Evolutionary conservation across 768 basidiomycete species (phyloP), one percentile per base, ranked within the genome.

Genomic region (Stropharia rugosoannulata): DNA sequence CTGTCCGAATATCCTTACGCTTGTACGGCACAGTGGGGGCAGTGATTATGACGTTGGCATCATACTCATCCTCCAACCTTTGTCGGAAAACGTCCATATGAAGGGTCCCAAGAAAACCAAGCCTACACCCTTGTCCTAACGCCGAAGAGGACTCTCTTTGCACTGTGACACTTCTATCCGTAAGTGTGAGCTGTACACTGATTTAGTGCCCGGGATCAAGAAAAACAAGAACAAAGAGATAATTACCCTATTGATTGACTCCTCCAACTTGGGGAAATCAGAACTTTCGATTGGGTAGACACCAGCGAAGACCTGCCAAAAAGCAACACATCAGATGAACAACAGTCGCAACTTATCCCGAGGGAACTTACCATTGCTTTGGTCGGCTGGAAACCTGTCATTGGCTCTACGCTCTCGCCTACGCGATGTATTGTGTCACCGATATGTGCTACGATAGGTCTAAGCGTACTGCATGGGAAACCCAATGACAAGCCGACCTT

Each of bases 1-100:
- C 38, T 11, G 16, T 60, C n/a, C 16, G 52, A 55, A 43, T 46
- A 37, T 44, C 59, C 72, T 55, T 51, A 91, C 95, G 72, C 77
- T 93, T 90, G 70, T 94, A 95, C 25, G 96, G 95, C 16, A 98
- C 96, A 2, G 95, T 95, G 1, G 97, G 97, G 3, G 95, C 90
- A 10, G 97, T 99, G 53, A 98, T 83, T 62, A 98, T 94, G 55
- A 98, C 86, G 64, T 90, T 94, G 32, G 95, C 91, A 55, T 93
- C 87, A 62, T 97, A 94, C 69, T 99, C 97, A 63, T 99, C 97
- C 70, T 98, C 97, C 3, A 99, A 76, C 12, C 97, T 83, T 68
- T 99, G 97, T 18, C 95, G 87, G 71, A 94, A 93, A 38, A 95
- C 90, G 63, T 96, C 92, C 92, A 98, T 95, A 67, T 99, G 97